phyloP scores from a whole-genome alignment of 2,329 filamentous ascomycete genomes.

The Neonectria ditissima region DNA sequence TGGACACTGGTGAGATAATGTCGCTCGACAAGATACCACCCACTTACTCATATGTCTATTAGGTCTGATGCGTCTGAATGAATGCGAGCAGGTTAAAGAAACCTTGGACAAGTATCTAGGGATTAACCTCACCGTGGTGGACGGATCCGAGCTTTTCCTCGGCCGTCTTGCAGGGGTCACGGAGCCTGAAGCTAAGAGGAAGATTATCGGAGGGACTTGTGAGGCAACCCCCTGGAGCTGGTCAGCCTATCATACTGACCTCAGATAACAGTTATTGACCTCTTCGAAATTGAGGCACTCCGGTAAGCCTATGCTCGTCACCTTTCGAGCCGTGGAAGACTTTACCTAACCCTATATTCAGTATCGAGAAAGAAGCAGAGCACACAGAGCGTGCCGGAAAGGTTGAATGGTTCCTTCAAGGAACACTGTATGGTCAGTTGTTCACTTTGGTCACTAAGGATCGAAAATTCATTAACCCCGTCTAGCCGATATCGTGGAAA shows the following conservation, averaged over 20 bases:
- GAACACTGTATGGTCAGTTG: too few relatives aligned
- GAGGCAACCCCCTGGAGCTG: too few relatives aligned
- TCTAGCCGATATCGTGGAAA: too few relatives aligned
- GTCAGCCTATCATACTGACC: too few relatives aligned
- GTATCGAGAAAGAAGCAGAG: conserved; percentile 77
- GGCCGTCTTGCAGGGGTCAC: conserved; percentile 77
- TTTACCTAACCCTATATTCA: too few relatives aligned
- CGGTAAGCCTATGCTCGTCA: too few relatives aligned
- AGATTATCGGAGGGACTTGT: conserved; percentile 83
- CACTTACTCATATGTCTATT: conserved; percentile 11
- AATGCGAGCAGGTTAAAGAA: conserved; percentile 84
- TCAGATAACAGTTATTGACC: too few relatives aligned
- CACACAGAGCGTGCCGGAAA: conserved; percentile 76
- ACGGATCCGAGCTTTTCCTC: conserved; percentile 84
- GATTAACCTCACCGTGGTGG: conserved; percentile 90
- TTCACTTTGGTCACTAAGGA: too few relatives aligned
- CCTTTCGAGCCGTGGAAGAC: too few relatives aligned
- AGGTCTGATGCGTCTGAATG: conserved; percentile 82
- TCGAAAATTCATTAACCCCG: too few relatives aligned
- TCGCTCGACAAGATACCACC: too few relatives aligned
- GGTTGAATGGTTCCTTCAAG: conserved; percentile 89
- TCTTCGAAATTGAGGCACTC: too few relatives aligned
- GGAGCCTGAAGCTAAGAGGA: conserved; percentile 88
- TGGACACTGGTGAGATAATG: conserved; percentile 84
- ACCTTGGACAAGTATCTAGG: conserved; percentile 82